Evolutionary conservation across 2,329 filamentous ascomycete genomes (phyloP).

Genomic region (Alternaria tenuissima): DNA sequence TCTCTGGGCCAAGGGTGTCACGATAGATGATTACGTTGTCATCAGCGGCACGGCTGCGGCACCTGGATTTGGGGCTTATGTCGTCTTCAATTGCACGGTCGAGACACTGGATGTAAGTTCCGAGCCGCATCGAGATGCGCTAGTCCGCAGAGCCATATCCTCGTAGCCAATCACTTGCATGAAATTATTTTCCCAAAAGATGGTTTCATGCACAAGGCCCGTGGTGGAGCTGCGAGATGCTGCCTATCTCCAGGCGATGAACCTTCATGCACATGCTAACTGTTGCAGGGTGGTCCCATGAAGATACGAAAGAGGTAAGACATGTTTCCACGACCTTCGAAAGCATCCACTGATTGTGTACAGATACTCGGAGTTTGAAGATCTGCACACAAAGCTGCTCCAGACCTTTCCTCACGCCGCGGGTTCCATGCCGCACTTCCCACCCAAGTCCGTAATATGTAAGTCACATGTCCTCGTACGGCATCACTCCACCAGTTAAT

Average conservation of each 20-base stretch:
- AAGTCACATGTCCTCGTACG: conserved; percentile 52
- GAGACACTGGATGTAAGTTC: conserved; percentile 79
- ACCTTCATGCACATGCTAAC: conserved; percentile 16
- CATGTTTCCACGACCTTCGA: neutral
- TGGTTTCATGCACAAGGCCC: conserved; percentile 19
- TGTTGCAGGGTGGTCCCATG: conserved; percentile 62
- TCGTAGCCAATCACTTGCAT: conserved; percentile 26
- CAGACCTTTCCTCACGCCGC: conserved; percentile 84
- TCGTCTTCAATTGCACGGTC: conserved; percentile 91
- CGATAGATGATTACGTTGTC: conserved; percentile 69
- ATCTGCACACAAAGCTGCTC: conserved; percentile 76
- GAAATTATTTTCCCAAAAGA: conserved; percentile 9
- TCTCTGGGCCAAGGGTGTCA: conserved; percentile 69
- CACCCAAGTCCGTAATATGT: conserved; percentile 89
- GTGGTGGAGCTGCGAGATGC: conserved; percentile 6
- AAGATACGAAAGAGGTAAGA: conserved; percentile 66
- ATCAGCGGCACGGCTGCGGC: conserved; percentile 61
- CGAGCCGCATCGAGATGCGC: conserved; percentile 26
- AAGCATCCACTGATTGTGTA: conserved; percentile 27
- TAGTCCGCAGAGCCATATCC: conserved; percentile 18
- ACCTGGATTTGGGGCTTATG: conserved; percentile 80
- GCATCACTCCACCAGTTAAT: conserved; percentile 35
- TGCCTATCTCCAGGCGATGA: conserved; percentile 11
- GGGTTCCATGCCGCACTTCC: conserved; percentile 86
- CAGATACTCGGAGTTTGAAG: conserved; percentile 93